These are phyloP conservation scores for Chaetomiaceae sp. DNA, from an alignment of 2,329 filamentous ascomycete genomes.

Conservation along the genomic window DNA sequence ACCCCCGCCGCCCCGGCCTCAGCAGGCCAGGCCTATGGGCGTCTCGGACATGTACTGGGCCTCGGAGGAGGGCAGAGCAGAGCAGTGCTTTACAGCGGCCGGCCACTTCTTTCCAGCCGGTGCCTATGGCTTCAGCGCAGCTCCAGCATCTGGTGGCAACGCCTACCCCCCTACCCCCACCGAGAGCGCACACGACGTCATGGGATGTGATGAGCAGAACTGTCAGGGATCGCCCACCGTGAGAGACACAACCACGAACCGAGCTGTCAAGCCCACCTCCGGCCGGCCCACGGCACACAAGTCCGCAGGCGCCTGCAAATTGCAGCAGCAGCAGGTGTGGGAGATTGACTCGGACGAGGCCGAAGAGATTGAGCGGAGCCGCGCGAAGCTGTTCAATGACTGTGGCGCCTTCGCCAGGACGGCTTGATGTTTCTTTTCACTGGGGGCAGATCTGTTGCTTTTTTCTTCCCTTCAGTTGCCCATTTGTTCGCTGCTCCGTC, in stretches of 20 bases:
- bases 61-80: not conserved
- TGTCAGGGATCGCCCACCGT: too few relatives aligned
- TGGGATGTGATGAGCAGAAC: too few relatives aligned
- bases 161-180: too few relatives aligned
- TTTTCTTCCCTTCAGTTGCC: not conserved
- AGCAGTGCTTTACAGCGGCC: not conserved
- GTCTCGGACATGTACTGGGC: conserved; percentile 14
- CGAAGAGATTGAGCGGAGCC: conserved; percentile 9
- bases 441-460: too few relatives aligned
- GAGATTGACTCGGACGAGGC: conserved; percentile 14
- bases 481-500: too few relatives aligned
- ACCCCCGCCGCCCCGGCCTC: not conserved
- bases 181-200: too few relatives aligned
- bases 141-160: too few relatives aligned
- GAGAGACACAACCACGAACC: too few relatives aligned
- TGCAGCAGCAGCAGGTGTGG: conserved; percentile 13
- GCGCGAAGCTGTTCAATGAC: not conserved
- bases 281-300: too few relatives aligned
- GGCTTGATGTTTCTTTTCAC: not conserved
- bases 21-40: not conserved
- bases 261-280: too few relatives aligned
- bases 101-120: not conserved
- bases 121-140: too few relatives aligned
- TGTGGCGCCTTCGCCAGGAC: not conserved
- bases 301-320: too few relatives aligned